Evolutionary conservation across 345 rosid genomes (phyloP).

Genomic region (Geranium brycei): DNA sequence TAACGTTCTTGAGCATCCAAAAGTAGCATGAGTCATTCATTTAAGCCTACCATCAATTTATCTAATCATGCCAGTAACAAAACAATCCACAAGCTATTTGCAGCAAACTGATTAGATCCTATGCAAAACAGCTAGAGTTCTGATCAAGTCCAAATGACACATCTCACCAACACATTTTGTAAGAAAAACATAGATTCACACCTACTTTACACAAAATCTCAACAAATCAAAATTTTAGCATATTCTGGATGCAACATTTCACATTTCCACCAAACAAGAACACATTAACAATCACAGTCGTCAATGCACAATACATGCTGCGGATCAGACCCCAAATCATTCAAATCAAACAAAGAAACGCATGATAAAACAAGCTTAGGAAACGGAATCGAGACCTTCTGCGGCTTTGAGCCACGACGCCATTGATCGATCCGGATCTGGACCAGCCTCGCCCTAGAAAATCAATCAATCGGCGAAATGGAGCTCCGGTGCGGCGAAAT

Average conservation of each 20-base stretch:
- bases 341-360: background rate
- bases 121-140: background rate
- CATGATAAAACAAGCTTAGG: conserved; percentile 1
- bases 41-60: too few species aligned
- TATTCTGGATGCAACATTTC: background rate
- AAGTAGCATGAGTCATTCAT: too few species aligned
- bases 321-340: background rate
- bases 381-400: conserved; percentile 46
- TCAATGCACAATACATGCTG: background rate
- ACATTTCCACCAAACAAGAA: background rate
- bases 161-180: background rate
- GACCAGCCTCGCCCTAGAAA: background rate
- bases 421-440: conserved; percentile 25
- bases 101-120: background rate
- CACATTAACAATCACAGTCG: background rate
- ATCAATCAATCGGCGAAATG: background rate
- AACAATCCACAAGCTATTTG: background rate
- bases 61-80: too few species aligned
- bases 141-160: too few species aligned
- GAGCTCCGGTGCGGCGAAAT: background rate
- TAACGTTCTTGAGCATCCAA: too few species aligned
- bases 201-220: background rate
- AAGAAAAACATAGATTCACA: background rate
- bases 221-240: too few species aligned
- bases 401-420: conserved; percentile 98